These are phyloP conservation scores for Chlorella sp. DNA, from an alignment of 139 green algal species.

Conservation along the genomic window DNA sequence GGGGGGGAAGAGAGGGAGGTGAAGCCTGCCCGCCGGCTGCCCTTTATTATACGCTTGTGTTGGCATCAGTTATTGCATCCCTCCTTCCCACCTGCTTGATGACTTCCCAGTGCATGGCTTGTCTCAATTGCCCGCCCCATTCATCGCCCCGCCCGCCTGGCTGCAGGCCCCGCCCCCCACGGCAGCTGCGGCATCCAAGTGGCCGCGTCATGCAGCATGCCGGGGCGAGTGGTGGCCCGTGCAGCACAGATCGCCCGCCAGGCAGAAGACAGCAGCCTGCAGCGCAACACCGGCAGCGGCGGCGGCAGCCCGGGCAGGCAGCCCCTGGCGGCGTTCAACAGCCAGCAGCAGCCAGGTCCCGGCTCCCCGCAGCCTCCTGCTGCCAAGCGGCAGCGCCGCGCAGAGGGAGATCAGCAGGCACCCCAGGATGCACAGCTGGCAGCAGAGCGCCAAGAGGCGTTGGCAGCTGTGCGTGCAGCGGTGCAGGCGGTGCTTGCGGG, in stretches of 20 bases:
- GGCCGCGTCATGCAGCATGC: constrained; percentile 50
- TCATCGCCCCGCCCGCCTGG: not conserved
- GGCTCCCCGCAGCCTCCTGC: not conserved
- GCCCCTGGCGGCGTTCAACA: not conserved
- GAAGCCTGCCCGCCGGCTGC: not conserved
- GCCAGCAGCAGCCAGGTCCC: no score
- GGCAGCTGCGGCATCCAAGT: constrained; percentile 63
- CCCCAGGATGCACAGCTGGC: no score
- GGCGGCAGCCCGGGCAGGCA: not conserved
- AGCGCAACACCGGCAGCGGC: not conserved
- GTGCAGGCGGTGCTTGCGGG: not conserved
- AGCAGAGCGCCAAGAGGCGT: not conserved
- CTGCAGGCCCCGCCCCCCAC: constrained; percentile 43
- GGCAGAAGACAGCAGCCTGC: not conserved
- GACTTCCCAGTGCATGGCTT: not conserved
- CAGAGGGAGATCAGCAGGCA: not conserved
- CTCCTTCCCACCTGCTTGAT: not conserved
- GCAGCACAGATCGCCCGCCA: constrained; percentile 19
- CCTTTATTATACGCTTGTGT: no score
- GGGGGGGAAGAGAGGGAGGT: not conserved
- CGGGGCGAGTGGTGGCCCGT: constrained; percentile 29
- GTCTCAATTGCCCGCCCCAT: not conserved
- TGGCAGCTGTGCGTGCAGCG: not conserved
- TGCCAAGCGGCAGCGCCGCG: not conserved
- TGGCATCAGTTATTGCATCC: not conserved